Base-by-base conservation (phyloP, 148 eudicot species). In the Spergularia bocconei region DNA sequence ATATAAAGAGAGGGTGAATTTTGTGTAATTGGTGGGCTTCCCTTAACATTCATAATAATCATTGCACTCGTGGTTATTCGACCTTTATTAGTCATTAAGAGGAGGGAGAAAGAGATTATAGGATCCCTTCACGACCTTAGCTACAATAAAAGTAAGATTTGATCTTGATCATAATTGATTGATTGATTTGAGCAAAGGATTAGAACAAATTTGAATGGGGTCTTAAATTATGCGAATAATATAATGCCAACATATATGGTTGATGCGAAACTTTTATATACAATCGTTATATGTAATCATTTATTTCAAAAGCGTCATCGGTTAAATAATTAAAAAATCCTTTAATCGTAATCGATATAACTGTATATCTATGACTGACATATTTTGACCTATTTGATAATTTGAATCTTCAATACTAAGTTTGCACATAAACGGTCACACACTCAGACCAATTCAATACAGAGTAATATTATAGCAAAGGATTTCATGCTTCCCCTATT, bases 61-160 rank as follows among this genome's bases (percentile, higher is more conserved):
- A 80, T 84, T 84, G 84, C 81, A 55, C 86, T 84, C 81, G 86
- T 84, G 83, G 81, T 69, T 73, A 55, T 52, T 33, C 25, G 33
- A 10, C 6, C 60, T 67, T 74, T 74, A 69, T 77, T 14, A 11
- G 10, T 15, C 58, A 50, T 23, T 23, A 38, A n/a, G n/a, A n/a
- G n/a, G n/a, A 51, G 19, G 10, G 0, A 4, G 55, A 4, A 68
- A 41, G 11, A 29, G 38, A 48, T 63, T 62, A 70, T 50, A 73
- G 75, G 80, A 78, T 68, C 79, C 61, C 79, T 69, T 75, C 67
- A 20, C 51, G n/a, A 41, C 20, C 20, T 71, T 67, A 39, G 71
- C 53, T 53, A 77, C 70, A 66, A 58, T 25, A 14, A 58, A 69
- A 77, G 58, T 77, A 48, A 77, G 55, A 71, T 51, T 73, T 60